Evolutionary conservation across 306 rosid species (phyloP).

Genomic region (Prunus campanulata): DNA sequence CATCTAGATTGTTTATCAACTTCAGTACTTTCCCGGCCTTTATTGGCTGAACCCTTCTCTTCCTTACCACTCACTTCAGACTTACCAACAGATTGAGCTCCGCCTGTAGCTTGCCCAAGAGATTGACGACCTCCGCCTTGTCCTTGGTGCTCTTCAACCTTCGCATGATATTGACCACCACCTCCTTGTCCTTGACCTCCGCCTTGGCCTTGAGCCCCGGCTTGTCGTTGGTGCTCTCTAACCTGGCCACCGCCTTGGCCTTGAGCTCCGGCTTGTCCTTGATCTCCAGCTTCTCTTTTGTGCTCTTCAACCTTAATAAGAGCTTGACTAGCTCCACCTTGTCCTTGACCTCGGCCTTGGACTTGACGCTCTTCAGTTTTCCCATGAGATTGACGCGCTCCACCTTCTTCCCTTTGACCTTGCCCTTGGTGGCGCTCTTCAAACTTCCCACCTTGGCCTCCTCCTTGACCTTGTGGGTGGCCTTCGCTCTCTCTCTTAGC

Average conservation of each 20-base stretch:
- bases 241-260: not conserved
- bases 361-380: not conserved
- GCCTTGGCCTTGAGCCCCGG: too few species aligned
- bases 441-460: not conserved
- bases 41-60: not conserved
- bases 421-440: not conserved
- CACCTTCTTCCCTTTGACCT: not conserved
- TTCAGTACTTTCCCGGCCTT: not conserved
- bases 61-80: conserved; percentile 11
- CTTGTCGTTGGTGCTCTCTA: not conserved
- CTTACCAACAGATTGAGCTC: conserved; percentile 5
- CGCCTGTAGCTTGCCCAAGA: not conserved
- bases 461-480: not conserved
- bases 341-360: not conserved
- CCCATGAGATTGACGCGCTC: not conserved
- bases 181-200: not conserved
- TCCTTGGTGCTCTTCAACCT: not conserved
- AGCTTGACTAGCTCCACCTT: not conserved
- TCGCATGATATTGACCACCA: not conserved
- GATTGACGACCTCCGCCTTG: too few species aligned
- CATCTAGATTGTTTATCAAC: not conserved
- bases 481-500: not conserved
- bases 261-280: not conserved
- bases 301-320: not conserved
- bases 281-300: too few species aligned